A percentile compares a stretch with the other conserved stretches of the same genome.
Conservation (phyloP, 257 asterid species). For the Schizonepeta tenuifolia region DNA sequence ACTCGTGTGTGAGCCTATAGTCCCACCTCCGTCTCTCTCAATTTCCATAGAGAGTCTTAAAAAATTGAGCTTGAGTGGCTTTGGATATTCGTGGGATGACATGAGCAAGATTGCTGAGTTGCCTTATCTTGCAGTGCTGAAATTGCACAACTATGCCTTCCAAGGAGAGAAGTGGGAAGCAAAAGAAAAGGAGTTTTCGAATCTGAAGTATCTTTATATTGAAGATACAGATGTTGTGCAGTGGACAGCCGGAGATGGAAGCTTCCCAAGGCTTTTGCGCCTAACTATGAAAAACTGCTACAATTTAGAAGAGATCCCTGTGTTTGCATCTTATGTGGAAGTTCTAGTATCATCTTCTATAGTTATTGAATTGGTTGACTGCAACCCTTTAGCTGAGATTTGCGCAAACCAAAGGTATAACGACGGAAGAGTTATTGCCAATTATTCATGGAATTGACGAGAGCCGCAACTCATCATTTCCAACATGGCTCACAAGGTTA, state of each 20-base stretch:
- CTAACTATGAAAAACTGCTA: neutral
- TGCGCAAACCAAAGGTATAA: neutral
- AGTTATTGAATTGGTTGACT: neutral
- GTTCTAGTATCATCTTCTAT: neutral
- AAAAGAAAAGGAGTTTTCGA: too few relatives aligned
- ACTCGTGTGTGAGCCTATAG: neutral
- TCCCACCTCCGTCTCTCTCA: neutral
- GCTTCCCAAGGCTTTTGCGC: neutral
- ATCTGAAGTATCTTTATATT: too few relatives aligned
- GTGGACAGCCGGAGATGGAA: neutral
- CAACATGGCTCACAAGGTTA: too few relatives aligned
- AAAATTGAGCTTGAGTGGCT: too few relatives aligned
- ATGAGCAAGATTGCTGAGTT: too few relatives aligned
- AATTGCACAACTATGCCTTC: too few relatives aligned
- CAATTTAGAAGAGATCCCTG: neutral
- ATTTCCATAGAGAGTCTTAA: too few relatives aligned
- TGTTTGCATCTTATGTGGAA: neutral
- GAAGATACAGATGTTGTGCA: neutral
- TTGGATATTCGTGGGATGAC: too few relatives aligned
- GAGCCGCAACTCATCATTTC: neutral
- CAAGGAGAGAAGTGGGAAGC: too few relatives aligned
- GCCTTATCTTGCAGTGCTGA: too few relatives aligned
- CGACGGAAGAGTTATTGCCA: neutral
- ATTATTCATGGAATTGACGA: neutral
- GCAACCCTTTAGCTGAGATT: neutral